Percentiles rank a stretch among this genome's conserved stretches.
phyloP scores from a whole-genome alignment of 805 yeast species.

The Sugiyamaella chiloensis region DNA sequence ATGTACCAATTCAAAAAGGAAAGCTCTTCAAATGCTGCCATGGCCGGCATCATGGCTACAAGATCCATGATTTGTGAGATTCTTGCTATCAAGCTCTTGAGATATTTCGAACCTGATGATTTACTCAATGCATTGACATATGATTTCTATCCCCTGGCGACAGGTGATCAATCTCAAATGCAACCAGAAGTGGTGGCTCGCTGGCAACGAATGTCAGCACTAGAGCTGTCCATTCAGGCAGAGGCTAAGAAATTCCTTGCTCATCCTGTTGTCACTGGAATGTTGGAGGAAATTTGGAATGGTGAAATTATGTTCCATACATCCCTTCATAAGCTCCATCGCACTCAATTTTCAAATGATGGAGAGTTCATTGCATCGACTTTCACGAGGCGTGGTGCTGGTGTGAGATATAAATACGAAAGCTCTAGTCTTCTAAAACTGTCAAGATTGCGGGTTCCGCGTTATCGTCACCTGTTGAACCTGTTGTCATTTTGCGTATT shows the following conservation, averaged over 20 bases:
- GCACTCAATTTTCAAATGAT: slow-evolving; percentile 30
- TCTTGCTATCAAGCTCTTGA: slow-evolving; percentile 48
- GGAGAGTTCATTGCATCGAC: slow-evolving; percentile 27
- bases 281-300: slow-evolving; percentile 48
- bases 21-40: slow-evolving; percentile 31
- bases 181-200: slow-evolving; percentile 27
- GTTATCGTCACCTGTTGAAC: slow-evolving; percentile 35
- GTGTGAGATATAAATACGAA: slow-evolving; percentile 34
- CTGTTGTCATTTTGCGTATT: slow-evolving; percentile 32
- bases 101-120: slow-evolving; percentile 42
- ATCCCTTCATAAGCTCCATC: slow-evolving; percentile 36
- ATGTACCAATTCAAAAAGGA: slow-evolving; percentile 39
- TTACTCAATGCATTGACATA: slow-evolving; percentile 46
- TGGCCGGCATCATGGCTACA: slow-evolving; percentile 38
- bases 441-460: slow-evolving; percentile 38
- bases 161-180: slow-evolving; percentile 18
- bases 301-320: slow-evolving; percentile 47
- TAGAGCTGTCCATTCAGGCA: slow-evolving; percentile 52
- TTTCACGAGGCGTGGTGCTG: slow-evolving; percentile 34
- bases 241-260: slow-evolving; percentile 51
- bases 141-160: slow-evolving; percentile 45
- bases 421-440: slow-evolving; percentile 37
- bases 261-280: slow-evolving; percentile 49
- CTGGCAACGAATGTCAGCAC: slow-evolving; percentile 43
- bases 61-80: slow-evolving; percentile 52